phyloP scores from a whole-genome alignment of 805 yeast genomes.

The Candida yuanshanica region DNA sequence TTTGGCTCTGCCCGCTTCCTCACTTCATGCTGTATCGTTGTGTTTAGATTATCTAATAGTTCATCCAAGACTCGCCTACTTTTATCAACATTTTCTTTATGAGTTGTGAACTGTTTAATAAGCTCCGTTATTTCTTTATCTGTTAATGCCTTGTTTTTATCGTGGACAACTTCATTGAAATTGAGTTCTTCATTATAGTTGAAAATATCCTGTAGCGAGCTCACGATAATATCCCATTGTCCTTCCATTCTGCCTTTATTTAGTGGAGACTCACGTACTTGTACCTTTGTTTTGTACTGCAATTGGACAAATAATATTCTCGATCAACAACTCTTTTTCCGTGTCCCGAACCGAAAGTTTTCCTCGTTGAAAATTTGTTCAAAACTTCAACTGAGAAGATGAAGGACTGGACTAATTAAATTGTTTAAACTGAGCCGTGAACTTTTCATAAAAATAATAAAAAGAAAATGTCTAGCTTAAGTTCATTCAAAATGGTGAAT shows the following conservation, averaged over 20 bases:
- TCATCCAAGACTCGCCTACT: constrained; percentile 38
- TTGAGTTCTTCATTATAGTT: constrained; percentile 51
- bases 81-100: constrained; percentile 53
- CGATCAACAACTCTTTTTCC: too few relatives aligned
- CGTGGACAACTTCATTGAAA: constrained; percentile 37
- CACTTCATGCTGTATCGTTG: constrained; percentile 30
- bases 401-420: neutral
- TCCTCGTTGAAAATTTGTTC: neutral
- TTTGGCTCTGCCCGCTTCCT: constrained; percentile 21
- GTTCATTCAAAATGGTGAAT: constrained; percentile 10
- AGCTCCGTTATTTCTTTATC: constrained; percentile 36
- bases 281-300: too few relatives aligned
- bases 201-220: constrained; percentile 64
- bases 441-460: too few relatives aligned
- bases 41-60: constrained; percentile 40
- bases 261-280: too few relatives aligned
- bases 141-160: constrained; percentile 25
- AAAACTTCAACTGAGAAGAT: neutral
- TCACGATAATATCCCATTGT: constrained; percentile 62
- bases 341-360: neutral
- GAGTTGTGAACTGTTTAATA: constrained; percentile 40
- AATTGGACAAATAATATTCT: too few relatives aligned
- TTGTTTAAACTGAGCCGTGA: too few relatives aligned
- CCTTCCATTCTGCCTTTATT: constrained; percentile 41
- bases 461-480: constrained; percentile 17